Evolutionary conservation across 78 protist species (phyloP).

Genomic region (Chrysochromulina tobinii): DNA sequence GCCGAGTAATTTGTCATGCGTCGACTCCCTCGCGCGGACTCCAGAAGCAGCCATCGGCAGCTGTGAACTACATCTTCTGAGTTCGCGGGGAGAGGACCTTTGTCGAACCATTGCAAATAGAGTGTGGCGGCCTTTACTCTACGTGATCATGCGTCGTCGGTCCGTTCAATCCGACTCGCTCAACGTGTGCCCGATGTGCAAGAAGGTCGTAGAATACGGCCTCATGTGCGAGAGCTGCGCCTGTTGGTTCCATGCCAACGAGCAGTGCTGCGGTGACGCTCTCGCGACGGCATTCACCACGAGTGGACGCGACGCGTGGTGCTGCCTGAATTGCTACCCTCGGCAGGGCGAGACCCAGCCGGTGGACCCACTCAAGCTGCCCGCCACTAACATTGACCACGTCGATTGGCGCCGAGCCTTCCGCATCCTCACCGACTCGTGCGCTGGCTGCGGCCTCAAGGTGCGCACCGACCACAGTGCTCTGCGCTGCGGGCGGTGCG

Average conservation of each 20-base stretch:
- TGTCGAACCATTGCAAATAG: too few relatives aligned
- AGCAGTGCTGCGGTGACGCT: neutral
- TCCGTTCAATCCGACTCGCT: neutral
- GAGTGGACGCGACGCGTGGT: neutral
- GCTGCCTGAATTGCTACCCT: neutral
- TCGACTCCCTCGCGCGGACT: too few relatives aligned
- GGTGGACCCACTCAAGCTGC: neutral
- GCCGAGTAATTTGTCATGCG: too few relatives aligned
- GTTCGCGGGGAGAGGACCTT: too few relatives aligned
- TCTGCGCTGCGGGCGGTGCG: neutral
- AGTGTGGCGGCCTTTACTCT: too few relatives aligned
- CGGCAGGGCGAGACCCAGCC: neutral
- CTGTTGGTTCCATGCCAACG: neutral
- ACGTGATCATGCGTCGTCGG: neutral
- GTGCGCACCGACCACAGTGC: neutral
- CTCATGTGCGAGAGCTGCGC: neutral
- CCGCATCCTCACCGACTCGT: neutral
- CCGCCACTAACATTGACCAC: neutral
- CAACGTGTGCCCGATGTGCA: neutral
- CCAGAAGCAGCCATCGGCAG: too few relatives aligned
- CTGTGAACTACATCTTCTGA: too few relatives aligned
- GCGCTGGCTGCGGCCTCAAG: neutral
- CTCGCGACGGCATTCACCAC: neutral
- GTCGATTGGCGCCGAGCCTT: neutral
- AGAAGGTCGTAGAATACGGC: slow-evolving; percentile 1